Evolutionary conservation across 805 yeast genomes (phyloP).

Genomic region (Starmerella etchellsii): DNA sequence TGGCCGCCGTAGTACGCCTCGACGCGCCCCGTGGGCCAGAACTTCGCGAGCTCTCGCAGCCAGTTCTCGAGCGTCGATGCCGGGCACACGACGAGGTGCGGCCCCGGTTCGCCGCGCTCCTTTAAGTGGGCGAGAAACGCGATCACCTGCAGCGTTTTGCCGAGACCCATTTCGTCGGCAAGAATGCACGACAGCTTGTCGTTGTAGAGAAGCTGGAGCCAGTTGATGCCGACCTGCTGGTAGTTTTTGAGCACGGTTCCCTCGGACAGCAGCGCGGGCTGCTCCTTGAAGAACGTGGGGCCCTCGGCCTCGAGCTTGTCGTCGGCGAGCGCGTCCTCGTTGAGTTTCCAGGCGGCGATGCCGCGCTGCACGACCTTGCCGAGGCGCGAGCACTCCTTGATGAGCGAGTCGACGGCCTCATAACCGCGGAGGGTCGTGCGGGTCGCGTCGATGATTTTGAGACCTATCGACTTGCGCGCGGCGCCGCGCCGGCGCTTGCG

Average conservation of each 20-base stretch:
- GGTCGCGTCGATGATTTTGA: constrained; percentile 58
- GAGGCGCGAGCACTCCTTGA: constrained; percentile 65
- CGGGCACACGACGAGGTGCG: constrained; percentile 91
- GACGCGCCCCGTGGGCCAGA: constrained; percentile 66
- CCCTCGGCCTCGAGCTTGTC: constrained; percentile 28
- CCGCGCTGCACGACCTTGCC: constrained; percentile 60
- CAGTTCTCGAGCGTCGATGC: constrained; percentile 94
- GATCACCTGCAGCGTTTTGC: constrained; percentile 94
- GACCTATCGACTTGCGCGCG: constrained; percentile 50
- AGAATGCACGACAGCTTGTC: constrained; percentile 77
- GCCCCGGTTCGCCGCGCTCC: constrained; percentile 53
- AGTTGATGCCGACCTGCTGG: constrained; percentile 94
- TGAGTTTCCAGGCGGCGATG: constrained; percentile 82
- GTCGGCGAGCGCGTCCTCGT: constrained; percentile 41
- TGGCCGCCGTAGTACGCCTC: constrained; percentile 92
- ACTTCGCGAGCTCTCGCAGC: constrained; percentile 85
- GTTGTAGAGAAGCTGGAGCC: constrained; percentile 72
- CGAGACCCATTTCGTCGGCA: constrained; percentile 97
- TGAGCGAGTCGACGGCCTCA: constrained; percentile 86
- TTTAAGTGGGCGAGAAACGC: constrained; percentile 79
- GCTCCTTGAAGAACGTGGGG: constrained; percentile 40
- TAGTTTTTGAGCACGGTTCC: constrained; percentile 67
- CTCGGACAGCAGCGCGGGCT: constrained; percentile 55
- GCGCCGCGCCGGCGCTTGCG: constrained; percentile 29
- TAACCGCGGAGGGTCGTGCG: constrained; percentile 69